phyloP scores from a whole-genome alignment of 2,329 filamentous ascomycete species.

The Epichloe gansuensis region DNA sequence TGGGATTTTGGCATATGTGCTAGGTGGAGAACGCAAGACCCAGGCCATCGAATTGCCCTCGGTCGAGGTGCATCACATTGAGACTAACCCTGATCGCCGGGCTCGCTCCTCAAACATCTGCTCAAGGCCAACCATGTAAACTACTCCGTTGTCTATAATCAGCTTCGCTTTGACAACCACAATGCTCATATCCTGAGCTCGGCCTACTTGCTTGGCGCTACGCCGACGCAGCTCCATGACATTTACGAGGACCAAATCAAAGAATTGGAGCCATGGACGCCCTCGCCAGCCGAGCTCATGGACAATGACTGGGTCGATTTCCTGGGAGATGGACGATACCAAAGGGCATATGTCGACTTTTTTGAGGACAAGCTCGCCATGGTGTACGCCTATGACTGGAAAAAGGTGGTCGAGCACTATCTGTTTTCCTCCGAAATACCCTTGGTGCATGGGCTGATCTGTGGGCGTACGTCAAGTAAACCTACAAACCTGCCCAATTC shows the following conservation, averaged over 20 bases:
- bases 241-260: conserved; percentile 71
- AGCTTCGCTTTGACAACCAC: conserved; percentile 70
- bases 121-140: conserved; percentile 87
- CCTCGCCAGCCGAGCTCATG: conserved; percentile 75
- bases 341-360: conserved; percentile 86
- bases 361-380: conserved; percentile 83
- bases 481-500: background rate
- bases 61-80: conserved; percentile 65
- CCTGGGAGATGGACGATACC: conserved; percentile 66
- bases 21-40: conserved; percentile 14
- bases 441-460: conserved; percentile 67
- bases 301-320: conserved; percentile 79
- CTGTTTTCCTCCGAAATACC: conserved; percentile 64
- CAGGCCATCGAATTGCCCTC: conserved; percentile 46
- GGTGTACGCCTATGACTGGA: conserved; percentile 71
- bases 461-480: conserved; percentile 50
- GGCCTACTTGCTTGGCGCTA: conserved; percentile 74
- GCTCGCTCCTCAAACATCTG: conserved; percentile 81
- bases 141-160: conserved; percentile 69
- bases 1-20: conserved; percentile 22
- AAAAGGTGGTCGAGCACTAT: conserved; percentile 61
- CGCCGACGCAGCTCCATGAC: conserved; percentile 57
- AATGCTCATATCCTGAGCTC: conserved; percentile 71
- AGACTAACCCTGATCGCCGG: conserved; percentile 66
- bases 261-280: conserved; percentile 64